Percentiles rank a stretch among this genome's conserved stretches.
These are phyloP conservation scores for Mucor mucedo DNA, from an alignment of 371 early-diverging fungal species.

Conservation along the genomic window DNA sequence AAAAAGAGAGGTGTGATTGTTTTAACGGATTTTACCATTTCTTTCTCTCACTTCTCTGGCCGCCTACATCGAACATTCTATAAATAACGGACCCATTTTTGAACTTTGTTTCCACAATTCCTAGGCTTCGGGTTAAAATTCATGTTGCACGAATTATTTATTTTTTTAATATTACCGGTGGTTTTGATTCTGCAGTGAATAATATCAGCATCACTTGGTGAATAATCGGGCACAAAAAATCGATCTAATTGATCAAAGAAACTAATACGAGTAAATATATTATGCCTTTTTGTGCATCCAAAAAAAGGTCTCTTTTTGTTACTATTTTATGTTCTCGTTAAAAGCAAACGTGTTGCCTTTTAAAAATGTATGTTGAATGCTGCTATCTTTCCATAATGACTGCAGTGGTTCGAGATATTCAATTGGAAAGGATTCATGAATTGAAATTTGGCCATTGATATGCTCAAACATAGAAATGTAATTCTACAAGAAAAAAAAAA, in stretches of 20 bases:
- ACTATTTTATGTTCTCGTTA: conserved; percentile 82
- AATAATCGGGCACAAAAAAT: conserved; percentile 69
- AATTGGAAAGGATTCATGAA: conserved; percentile 63
- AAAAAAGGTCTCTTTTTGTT: conserved; percentile 40
- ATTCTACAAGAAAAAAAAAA: conserved; percentile 12
- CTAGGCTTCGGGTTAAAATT: conserved; percentile 41
- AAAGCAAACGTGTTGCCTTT: conserved; percentile 82
- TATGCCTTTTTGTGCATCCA: background rate
- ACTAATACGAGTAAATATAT: conserved; percentile 28
- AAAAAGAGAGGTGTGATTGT: no score
- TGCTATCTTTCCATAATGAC: conserved; percentile 74
- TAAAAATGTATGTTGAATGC: conserved; percentile 61
- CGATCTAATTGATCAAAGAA: conserved; percentile 88
- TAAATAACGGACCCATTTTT: conserved; percentile 79
- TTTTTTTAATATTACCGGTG: conserved; percentile 16
- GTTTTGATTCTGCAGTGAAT: conserved; percentile 71
- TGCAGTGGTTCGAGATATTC: conserved; percentile 74
- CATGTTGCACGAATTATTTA: background rate
- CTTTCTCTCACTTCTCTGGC: conserved; percentile 91
- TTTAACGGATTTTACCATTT: conserved; percentile 64
- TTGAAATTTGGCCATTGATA: conserved; percentile 33
- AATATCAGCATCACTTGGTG: conserved; percentile 87
- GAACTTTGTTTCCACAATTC: conserved; percentile 88
- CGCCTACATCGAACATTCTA: conserved; percentile 95
- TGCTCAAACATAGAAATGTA: conserved; percentile 30